phyloP scores from a whole-genome alignment of 768 basidiomycete species.

The Antrodiella citrinella region DNA sequence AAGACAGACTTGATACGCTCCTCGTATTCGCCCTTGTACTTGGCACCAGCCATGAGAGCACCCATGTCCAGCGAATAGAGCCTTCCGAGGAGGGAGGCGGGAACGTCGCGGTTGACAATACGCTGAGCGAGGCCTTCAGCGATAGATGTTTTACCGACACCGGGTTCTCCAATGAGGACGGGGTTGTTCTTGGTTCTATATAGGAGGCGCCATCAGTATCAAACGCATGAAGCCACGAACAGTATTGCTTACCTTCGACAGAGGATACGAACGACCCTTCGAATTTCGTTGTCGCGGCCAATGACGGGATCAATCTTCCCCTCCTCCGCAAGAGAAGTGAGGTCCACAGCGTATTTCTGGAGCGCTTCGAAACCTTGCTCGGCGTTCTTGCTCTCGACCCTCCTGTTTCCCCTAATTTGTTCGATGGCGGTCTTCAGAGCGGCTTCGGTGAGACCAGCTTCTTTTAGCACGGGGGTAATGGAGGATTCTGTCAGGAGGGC shows the following conservation, averaged over 20 bases:
- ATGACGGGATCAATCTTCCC: constrained; percentile 96
- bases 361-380: constrained; percentile 93
- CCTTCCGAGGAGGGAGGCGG: constrained; percentile 60
- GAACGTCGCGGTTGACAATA: constrained; percentile 90
- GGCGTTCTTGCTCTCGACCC: constrained; percentile 78
- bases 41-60: constrained; percentile 87
- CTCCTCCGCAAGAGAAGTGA: constrained; percentile 82
- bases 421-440: constrained; percentile 69
- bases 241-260: constrained; percentile 52
- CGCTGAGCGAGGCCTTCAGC: constrained; percentile 94
- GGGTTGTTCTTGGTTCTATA: constrained; percentile 91
- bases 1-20: constrained; percentile 91
- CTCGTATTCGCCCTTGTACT: constrained; percentile 95
- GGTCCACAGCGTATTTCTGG: constrained; percentile 79
- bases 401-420: constrained; percentile 73
- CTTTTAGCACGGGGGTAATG: constrained; percentile 65
- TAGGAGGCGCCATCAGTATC: constrained; percentile 9
- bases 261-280: constrained; percentile 75
- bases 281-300: constrained; percentile 87
- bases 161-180: constrained; percentile 91
- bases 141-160: constrained; percentile 94
- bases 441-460: constrained; percentile 63
- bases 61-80: constrained; percentile 91
- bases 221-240: background rate
- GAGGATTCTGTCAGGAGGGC: constrained; percentile 72